Evolutionary conservation across 345 rosid genomes (phyloP), one percentile per base, ranked within the genome.

Genomic region (Gossypium mustelinum): DNA sequence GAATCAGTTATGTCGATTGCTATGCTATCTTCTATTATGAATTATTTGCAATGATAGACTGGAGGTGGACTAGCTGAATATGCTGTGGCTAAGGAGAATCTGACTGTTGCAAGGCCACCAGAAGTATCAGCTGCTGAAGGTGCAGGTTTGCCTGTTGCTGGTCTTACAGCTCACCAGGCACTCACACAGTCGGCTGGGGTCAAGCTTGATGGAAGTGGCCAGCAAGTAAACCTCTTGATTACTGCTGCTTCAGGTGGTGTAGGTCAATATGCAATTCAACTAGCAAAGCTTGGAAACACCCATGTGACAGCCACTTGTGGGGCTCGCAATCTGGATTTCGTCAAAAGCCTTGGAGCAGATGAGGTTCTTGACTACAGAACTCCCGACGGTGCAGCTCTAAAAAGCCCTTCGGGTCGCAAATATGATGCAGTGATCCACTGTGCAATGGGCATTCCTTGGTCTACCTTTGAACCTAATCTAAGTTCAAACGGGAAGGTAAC

Each of bases 231-330:
- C 83, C 68, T 93, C 77, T 81, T 89, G 39, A 63, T 91, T 64
- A 89, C 95, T 9, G 92, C 95, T 27, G 95, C 93, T 50, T 90
- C 97, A 0, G 97, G 98, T 39, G 98, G 98, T 0, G 97, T 93
- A 14, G 94, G 94, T 51, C 98, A 89, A 68, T 89, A 90, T 60
- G 89, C 93, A 0, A 92, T 90, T 75, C 97, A 93, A 70, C 75
- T 93, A 3, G 92, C 94, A 0, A 93, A 93, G 79, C 85, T 90
- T 16, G 94, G 83, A 34, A 90, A 89, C 60, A 79, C 94, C 0
- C 90, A 90, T 34, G 97, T 90, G 78, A 90, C 98, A 1, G 97
- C 97, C 50, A 88, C 98, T 8, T 93, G 98, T 73, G 97, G 98
- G 10, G 87, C 86, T 0, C 83, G 93, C 39, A 90, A 93, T 86